These are phyloP conservation scores for Talaromyces thailandensis DNA, from an alignment of 495 filamentous ascomycete genomes.

Conservation along the genomic window DNA sequence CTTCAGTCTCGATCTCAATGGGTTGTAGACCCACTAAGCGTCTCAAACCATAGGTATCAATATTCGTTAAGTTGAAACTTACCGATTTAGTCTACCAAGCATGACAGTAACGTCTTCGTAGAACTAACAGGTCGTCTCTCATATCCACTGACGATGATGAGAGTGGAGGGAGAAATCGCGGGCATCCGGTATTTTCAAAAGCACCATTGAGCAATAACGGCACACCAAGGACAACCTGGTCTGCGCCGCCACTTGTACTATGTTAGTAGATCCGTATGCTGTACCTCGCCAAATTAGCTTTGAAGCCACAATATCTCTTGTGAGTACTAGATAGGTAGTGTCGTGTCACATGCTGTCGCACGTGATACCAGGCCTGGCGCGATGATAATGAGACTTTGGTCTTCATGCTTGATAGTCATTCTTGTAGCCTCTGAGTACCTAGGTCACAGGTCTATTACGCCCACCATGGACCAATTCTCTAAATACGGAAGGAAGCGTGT, in stretches of 20 bases:
- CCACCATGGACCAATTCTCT: no score
- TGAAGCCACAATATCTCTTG: no score
- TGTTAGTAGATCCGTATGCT: no score
- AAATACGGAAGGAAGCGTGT: no score
- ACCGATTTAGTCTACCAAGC: background rate
- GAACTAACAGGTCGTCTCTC: background rate
- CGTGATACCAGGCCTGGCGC: no score
- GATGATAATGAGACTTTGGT: no score
- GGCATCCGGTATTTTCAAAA: background rate
- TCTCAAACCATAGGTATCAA: background rate
- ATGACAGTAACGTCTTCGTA: background rate
- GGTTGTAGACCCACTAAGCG: background rate
- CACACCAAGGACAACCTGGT: background rate
- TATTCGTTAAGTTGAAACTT: background rate
- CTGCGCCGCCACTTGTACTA: background rate
- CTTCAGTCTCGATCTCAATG: background rate
- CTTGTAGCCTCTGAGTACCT: no score
- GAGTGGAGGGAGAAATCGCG: background rate
- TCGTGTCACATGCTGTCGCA: no score
- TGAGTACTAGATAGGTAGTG: no score
- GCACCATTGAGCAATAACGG: background rate
- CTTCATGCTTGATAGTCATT: no score
- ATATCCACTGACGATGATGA: background rate
- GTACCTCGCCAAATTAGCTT: no score
- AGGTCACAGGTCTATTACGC: no score